Base-by-base conservation (phyloP, 2,329 filamentous ascomycete species). In the Pseudonectria foliicola region DNA sequence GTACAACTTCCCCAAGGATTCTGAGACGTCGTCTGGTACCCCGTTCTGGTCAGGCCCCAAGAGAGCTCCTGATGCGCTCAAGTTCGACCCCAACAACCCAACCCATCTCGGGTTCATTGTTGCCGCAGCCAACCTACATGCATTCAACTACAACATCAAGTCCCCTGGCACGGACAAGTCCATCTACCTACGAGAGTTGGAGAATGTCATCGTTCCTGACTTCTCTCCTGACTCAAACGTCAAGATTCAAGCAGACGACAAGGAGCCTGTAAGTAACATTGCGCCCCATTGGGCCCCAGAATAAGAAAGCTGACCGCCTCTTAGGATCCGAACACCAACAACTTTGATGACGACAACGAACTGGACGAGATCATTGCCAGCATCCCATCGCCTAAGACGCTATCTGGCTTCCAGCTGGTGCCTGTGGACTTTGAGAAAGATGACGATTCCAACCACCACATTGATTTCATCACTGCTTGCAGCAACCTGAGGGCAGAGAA, bases 341-440 rank as follows among this genome's bases (percentile, higher is more conserved):
- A 64, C 21, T 77, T 80, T 37, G 80, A 86, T 49, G 88, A 95
- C 50, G 74, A 76, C 30, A 72, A 78, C n/a, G 84, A 90, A 52
- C 66, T 95, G 13, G 68, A 85, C 47, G 74, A 77, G 42, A 77
- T 98, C 31, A 73, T 80, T 12, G 68, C 76, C 12, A 75, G 77
- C 42, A 71, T 98, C 23, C 92, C 92, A 2, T 68, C 81, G 5
- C 80, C 90, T 12, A 89, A 83, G 57, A 78, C 80, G 27, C 68
- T 98, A 32, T 82, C 85, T 16, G 88, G 87, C 24, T 94, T 93
- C 73, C 89, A 89, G 64, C 69, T 98, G 34, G 78, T 80, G 37
- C 85, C 90, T 3, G 92, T 96, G 6, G 92, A 96, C 52, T 98
- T 98, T 53, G 88, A 98, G 66, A 98, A 98, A 72, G 92, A 98